These are phyloP conservation scores for Desmodesmus armatus DNA, from an alignment of 139 green algal genomes.

Conservation along the genomic window DNA sequence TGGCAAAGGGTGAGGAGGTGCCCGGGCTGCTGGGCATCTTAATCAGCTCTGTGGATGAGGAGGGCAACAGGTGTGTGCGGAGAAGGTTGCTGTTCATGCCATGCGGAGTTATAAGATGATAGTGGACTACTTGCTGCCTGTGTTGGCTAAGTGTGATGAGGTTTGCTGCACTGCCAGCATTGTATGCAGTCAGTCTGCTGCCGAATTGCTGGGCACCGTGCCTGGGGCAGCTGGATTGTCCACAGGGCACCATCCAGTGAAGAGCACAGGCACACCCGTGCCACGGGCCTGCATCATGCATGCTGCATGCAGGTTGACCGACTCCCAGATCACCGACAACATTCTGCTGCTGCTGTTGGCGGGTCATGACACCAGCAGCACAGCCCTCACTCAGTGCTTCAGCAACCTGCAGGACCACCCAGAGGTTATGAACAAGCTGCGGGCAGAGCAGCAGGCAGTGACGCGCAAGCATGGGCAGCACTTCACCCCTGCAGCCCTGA, in stretches of 20 bases:
- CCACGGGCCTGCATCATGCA: too few relatives aligned
- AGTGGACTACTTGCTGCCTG: too few relatives aligned
- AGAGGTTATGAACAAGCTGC: neutral
- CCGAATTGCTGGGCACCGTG: too few relatives aligned
- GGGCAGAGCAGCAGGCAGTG: neutral
- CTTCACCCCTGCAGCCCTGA: neutral
- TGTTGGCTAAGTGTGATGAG: too few relatives aligned
- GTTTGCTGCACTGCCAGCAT: too few relatives aligned
- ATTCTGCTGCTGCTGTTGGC: constrained; percentile 44
- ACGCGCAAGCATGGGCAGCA: neutral
- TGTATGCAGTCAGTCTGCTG: too few relatives aligned
- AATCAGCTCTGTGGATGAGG: neutral
- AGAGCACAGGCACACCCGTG: too few relatives aligned
- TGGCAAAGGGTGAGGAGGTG: neutral
- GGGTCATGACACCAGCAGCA: constrained; percentile 40
- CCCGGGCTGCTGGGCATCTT: neutral
- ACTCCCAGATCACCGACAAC: constrained; percentile 26
- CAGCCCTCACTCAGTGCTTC: constrained; percentile 22
- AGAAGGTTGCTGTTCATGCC: too few relatives aligned
- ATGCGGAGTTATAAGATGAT: too few relatives aligned
- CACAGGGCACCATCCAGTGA: too few relatives aligned
- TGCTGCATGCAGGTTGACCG: constrained; percentile 28
- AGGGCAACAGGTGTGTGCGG: constrained; percentile 2
- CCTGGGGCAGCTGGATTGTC: too few relatives aligned
- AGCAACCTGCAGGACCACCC: constrained; percentile 28